phyloP scores from a whole-genome alignment of 768 basidiomycete species.

The Termitomyces sp. region DNA sequence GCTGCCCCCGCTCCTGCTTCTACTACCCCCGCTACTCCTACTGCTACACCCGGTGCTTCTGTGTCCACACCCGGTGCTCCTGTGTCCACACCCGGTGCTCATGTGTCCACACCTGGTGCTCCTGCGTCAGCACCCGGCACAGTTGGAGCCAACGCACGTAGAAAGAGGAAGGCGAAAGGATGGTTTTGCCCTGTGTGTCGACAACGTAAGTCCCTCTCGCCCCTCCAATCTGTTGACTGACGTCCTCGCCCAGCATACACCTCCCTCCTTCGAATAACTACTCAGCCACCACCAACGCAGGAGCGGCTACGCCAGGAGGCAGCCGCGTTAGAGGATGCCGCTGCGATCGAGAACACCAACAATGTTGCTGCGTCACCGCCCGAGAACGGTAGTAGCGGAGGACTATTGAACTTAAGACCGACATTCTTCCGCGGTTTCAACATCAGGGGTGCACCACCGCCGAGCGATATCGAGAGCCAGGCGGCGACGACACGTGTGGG shows the following conservation, averaged over 20 bases:
- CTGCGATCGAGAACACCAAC: not conserved
- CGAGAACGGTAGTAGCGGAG: slow-evolving; percentile 8
- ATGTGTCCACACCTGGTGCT: slow-evolving; percentile 18
- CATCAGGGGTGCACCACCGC: slow-evolving; percentile 15
- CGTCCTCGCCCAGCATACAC: slow-evolving; percentile 64
- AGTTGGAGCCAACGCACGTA: slow-evolving; percentile 43
- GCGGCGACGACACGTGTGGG: slow-evolving; percentile 19
- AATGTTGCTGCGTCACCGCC: not conserved
- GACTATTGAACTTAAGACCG: slow-evolving; percentile 14
- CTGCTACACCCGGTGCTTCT: slow-evolving; percentile 12
- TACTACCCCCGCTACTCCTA: slow-evolving; percentile 18
- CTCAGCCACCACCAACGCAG: slow-evolving; percentile 43
- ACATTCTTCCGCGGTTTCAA: slow-evolving; percentile 18
- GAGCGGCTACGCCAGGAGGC: slow-evolving; percentile 14
- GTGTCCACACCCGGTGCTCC: slow-evolving; percentile 14
- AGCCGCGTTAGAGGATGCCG: not conserved
- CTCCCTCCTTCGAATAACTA: slow-evolving; percentile 80
- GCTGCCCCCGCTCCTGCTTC: slow-evolving; percentile 19
- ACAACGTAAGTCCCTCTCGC: slow-evolving; percentile 65
- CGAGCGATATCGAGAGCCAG: slow-evolving; percentile 32
- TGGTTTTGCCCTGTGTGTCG: slow-evolving; percentile 98
- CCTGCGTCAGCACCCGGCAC: slow-evolving; percentile 23
- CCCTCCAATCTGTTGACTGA: slow-evolving; percentile 2
- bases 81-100: slow-evolving; percentile 12
- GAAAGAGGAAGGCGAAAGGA: slow-evolving; percentile 93